Evolutionary conservation across 2,329 filamentous ascomycete species (phyloP).

Genomic region (Diaporthe ilicicola): DNA sequence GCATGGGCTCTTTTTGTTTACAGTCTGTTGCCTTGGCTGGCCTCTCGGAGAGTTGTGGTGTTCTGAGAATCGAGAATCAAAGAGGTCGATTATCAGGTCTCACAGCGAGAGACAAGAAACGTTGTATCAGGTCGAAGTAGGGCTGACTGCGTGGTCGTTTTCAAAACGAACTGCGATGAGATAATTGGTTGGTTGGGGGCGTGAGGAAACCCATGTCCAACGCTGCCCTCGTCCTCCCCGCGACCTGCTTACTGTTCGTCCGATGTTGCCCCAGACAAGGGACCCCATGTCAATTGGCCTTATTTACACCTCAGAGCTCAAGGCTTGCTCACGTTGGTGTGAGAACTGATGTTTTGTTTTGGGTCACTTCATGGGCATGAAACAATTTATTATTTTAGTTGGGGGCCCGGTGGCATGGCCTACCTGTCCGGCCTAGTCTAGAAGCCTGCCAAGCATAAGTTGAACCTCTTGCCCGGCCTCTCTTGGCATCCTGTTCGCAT

Average conservation of each 20-base stretch:
- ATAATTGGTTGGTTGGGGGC: not conserved
- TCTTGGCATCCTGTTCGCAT: not conserved
- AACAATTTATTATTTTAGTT: not conserved
- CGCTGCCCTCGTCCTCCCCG: not conserved
- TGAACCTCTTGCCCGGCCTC: not conserved
- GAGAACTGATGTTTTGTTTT: slow-evolving; percentile 1
- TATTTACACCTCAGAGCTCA: not conserved
- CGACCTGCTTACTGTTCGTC: not conserved
- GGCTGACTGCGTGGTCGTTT: slow-evolving; percentile 3
- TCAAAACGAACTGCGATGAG: not conserved
- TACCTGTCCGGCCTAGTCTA: not conserved
- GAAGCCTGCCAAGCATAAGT: slow-evolving; percentile 1
- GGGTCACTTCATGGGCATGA: not conserved
- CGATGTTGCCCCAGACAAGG: not conserved
- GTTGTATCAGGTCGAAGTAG: not conserved
- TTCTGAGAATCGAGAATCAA: no score
- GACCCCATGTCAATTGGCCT: not conserved
- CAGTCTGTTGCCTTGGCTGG: not conserved
- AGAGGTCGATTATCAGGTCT: not conserved
- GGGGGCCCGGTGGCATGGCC: not conserved
- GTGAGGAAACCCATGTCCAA: not conserved
- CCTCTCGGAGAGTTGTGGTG: not conserved
- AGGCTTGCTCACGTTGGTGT: not conserved
- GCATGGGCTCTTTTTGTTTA: not conserved
- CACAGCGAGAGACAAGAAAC: not conserved